Conservation (phyloP, 2,329 filamentous ascomycete species). For the Talaromyces sp. region DNA sequence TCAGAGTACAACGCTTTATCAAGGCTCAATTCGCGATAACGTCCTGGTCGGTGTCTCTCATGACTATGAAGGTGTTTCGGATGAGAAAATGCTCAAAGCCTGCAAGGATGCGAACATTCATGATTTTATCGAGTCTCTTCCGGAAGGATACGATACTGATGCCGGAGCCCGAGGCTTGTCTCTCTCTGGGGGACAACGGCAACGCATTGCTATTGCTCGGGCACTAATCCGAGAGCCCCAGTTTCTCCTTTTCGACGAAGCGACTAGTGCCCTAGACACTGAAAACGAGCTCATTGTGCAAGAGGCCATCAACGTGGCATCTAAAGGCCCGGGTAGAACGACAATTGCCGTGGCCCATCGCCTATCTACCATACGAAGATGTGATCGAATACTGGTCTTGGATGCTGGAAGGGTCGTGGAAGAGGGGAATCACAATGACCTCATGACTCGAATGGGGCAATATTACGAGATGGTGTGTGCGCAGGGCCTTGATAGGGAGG, state of each 20-base stretch:
- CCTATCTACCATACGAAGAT: conserved; percentile 71
- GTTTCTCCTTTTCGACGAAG: conserved; percentile 81
- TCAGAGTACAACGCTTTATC: conserved; percentile 88
- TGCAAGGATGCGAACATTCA: conserved; percentile 87
- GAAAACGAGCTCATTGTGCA: conserved; percentile 85
- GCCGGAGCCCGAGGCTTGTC: conserved; percentile 68
- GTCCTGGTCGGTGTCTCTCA: conserved; percentile 77
- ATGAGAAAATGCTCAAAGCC: conserved; percentile 63
- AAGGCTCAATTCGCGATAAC: conserved; percentile 83
- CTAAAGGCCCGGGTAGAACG: conserved; percentile 62
- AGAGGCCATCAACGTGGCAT: conserved; percentile 54
- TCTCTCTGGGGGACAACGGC: conserved; percentile 81
- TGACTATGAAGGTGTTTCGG: conserved; percentile 53
- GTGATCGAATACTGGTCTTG: conserved; percentile 83
- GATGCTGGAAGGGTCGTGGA: conserved; percentile 71
- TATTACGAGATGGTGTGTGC: background rate
- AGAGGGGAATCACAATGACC: conserved; percentile 72
- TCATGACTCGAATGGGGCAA: conserved; percentile 48
- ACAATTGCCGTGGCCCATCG: conserved; percentile 89
- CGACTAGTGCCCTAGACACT: conserved; percentile 80
- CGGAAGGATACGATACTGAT: conserved; percentile 65
- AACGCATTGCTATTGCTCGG: conserved; percentile 76
- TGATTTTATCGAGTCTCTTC: conserved; percentile 68
- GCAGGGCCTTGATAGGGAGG: background rate
- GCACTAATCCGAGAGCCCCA: conserved; percentile 73